phyloP scores from a whole-genome alignment of 495 filamentous ascomycete species.

The Penicillium lividum region DNA sequence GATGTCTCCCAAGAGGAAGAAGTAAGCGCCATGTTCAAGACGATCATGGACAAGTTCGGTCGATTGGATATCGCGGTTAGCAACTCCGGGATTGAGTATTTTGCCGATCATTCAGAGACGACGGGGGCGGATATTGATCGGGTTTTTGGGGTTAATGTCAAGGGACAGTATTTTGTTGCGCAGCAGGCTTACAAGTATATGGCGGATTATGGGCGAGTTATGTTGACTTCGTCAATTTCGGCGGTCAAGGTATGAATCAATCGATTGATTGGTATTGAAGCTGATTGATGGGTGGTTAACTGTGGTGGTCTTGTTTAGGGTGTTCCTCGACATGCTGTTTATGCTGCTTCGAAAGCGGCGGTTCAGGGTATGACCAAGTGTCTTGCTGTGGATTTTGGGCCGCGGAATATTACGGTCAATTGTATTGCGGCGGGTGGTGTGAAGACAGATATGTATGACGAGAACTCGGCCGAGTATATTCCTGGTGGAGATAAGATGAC shows the following conservation, averaged over 20 bases:
- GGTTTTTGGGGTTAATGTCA: conserved; percentile 56
- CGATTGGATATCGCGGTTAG: conserved; percentile 49
- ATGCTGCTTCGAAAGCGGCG: conserved; percentile 56
- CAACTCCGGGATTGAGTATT: conserved; percentile 57
- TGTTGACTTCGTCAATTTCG: conserved; percentile 36
- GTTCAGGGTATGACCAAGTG: conserved; percentile 57
- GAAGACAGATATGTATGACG: conserved; percentile 41
- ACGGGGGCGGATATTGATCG: conserved; percentile 55
- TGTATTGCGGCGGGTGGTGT: conserved; percentile 52
- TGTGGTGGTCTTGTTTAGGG: conserved; percentile 7
- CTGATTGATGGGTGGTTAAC: not conserved
- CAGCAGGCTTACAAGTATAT: conserved; percentile 66
- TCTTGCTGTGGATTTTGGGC: conserved; percentile 56
- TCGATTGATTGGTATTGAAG: not conserved
- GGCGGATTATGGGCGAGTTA: conserved; percentile 38
- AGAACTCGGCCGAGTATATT: conserved; percentile 40
- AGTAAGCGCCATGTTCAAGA: conserved; percentile 46
- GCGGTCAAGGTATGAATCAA: conserved; percentile 25
- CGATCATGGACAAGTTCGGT: conserved; percentile 41
- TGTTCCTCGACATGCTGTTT: conserved; percentile 36
- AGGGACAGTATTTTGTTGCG: conserved; percentile 64
- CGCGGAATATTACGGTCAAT: conserved; percentile 54
- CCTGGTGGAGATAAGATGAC: conserved; percentile 38
- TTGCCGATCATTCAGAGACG: conserved; percentile 48
- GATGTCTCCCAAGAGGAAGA: conserved; percentile 50